These are phyloP conservation scores for Cryptococcus amylolentus DNA, from an alignment of 1,284 basidiomycete species.

Conservation along the genomic window DNA sequence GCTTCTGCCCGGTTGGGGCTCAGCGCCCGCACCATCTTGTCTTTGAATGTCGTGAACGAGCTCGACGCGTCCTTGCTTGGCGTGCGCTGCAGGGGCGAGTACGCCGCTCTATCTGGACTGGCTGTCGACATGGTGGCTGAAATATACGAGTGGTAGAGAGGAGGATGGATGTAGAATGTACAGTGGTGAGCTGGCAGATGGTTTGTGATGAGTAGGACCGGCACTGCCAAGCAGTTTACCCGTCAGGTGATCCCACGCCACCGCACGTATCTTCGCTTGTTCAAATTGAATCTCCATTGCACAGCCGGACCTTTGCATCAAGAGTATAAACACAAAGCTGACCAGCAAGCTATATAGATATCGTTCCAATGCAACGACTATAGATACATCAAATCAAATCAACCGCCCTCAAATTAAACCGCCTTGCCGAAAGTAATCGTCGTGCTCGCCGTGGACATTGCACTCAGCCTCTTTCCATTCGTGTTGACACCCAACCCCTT, in stretches of 20 bases:
- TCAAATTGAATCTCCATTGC: neutral
- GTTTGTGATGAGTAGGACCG: neutral
- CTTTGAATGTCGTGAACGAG: slow-evolving; percentile 11
- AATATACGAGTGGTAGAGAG: neutral
- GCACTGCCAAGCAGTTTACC: neutral
- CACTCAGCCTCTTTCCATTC: neutral
- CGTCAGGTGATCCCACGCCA: neutral
- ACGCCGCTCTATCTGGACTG: neutral
- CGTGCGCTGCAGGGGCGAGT: neutral
- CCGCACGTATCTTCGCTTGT: neutral
- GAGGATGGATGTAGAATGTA: neutral
- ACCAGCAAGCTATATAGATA: neutral
- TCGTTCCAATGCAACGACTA: no score
- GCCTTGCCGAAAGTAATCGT: slow-evolving; percentile 1
- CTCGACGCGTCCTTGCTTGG: slow-evolving; percentile 5
- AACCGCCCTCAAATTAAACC: neutral
- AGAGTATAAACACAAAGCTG: neutral
- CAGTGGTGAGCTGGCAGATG: no score
- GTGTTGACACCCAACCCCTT: neutral
- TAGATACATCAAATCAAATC: neutral
- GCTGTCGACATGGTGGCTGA: neutral
- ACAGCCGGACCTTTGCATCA: neutral
- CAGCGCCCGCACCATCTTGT: slow-evolving; percentile 15
- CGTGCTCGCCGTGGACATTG: neutral
- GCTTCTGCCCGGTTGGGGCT: slow-evolving; percentile 16